phyloP scores from a whole-genome alignment of 83 land plant species.

The Picea mariana region DNA sequence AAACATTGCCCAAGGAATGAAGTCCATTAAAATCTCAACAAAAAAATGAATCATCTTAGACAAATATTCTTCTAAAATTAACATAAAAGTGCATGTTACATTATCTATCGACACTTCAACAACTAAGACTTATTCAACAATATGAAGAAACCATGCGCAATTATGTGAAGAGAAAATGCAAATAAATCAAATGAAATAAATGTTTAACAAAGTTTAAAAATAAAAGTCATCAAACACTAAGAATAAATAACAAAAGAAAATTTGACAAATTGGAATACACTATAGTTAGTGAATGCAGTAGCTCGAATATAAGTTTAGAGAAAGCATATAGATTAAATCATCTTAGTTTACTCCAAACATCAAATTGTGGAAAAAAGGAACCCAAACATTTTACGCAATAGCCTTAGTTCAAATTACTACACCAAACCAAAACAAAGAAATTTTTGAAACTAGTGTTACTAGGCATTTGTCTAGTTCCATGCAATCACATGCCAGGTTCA shows the following conservation, averaged over 20 bases:
- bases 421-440: slow-evolving; percentile 13
- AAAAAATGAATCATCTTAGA: neutral
- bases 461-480: too few species aligned
- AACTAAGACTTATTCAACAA: neutral
- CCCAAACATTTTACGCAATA: neutral
- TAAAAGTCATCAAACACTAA: neutral
- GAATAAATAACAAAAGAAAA: neutral
- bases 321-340: neutral
- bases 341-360: neutral
- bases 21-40: neutral
- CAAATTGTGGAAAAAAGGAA: neutral
- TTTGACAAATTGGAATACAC: neutral
- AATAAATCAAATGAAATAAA: neutral
- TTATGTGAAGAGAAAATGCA: neutral
- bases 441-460: neutral
- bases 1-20: neutral
- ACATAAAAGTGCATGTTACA: neutral
- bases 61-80: neutral
- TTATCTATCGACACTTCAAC: neutral
- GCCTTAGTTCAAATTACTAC: neutral
- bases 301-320: neutral
- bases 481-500: too few species aligned
- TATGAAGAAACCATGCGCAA: neutral
- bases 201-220: too few species aligned
- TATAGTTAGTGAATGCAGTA: neutral